Evolutionary conservation across 805 yeast species (phyloP), one percentile per base, ranked within the genome.

Genomic region (Saccharomycopsis oosterbeekiorum): DNA sequence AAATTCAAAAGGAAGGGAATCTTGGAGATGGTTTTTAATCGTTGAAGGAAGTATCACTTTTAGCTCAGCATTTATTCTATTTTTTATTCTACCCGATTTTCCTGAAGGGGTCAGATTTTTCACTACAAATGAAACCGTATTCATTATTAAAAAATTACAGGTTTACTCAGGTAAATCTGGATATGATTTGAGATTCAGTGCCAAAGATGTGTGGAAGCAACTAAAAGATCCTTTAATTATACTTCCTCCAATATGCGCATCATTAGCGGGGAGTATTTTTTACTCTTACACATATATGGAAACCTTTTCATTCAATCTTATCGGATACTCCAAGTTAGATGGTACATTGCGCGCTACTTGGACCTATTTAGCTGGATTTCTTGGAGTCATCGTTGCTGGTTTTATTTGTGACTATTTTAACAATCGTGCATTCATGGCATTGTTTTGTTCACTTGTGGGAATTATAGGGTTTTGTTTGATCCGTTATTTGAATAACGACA

Each of bases 301-400:
- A 37, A 47, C 55, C 3, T 24, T 41, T 29, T 24, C 42, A 10
- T 57, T 57, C 24, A 34, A 12, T 47, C 41, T 40, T 19, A 26
- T 56, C 3, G 54, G 54, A 26, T 57, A 57, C 19, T 9, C 40
- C 14, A 29, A 19, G 17, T n/a, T 34, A 43, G 59, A 42, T 15
- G 53, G 37, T 34, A 29, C 47, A n/a, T 24, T 41, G 2, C 37
- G 42, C n/a, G 59, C 59, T 2, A 57, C 59, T 19, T 57, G 42
- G 39, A 29, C 91, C 15, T 85, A 90, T 89, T 74, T 84, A 34
- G 74, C 75, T 21, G 83, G 88, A 0, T 81, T 85, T 69, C 86
- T 82, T 2, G 70, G 78, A 50, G 77, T 82, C 50, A 79, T 81
- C 73, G 65, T 77, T 4, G 51, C 74, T 3, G 88, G 89, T 0